These are phyloP conservation scores for Hymenoscyphus albidus DNA, from an alignment of 2,329 filamentous ascomycete species.

Conservation along the genomic window DNA sequence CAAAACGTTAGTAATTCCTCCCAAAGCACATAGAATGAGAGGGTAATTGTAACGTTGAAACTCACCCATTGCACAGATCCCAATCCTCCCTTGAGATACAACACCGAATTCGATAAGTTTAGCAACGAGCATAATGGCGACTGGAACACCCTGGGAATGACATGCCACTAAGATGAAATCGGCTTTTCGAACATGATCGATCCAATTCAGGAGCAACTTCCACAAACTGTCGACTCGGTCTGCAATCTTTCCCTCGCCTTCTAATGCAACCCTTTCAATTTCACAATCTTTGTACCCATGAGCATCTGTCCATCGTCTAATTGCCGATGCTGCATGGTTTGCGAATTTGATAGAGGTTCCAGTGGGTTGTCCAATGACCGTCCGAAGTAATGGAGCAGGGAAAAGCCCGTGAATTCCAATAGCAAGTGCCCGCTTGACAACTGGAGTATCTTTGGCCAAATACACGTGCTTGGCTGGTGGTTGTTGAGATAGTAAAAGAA, in stretches of 20 bases:
- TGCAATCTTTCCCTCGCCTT: constrained; percentile 88
- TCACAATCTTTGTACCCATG: constrained; percentile 72
- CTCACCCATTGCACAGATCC: constrained; percentile 73
- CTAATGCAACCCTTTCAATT: constrained; percentile 89
- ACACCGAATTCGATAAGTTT: constrained; percentile 90
- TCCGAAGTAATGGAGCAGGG: constrained; percentile 80
- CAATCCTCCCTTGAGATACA: constrained; percentile 70
- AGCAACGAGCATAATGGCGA: constrained; percentile 85
- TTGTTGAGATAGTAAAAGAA: constrained; percentile 55
- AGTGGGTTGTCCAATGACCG: constrained; percentile 88
- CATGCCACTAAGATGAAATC: constrained; percentile 91
- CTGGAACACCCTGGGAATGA: constrained; percentile 93
- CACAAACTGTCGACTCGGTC: constrained; percentile 90
- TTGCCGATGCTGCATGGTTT: constrained; percentile 77
- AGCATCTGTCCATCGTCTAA: constrained; percentile 74
- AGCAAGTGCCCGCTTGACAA: constrained; percentile 79
- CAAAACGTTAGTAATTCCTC: constrained; percentile 3
- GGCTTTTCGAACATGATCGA: constrained; percentile 80
- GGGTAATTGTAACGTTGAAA: constrained; percentile 4
- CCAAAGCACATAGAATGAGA: not conserved
- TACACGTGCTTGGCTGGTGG: constrained; percentile 66
- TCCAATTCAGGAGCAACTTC: constrained; percentile 93
- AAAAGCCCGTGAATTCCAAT: constrained; percentile 93
- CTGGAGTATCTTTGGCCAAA: constrained; percentile 63
- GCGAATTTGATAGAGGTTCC: constrained; percentile 94